Percentiles rank a stretch among this genome's conserved stretches.
Conservation (phyloP, 495 filamentous ascomycete genomes). For the Thermochaetoides thermophila region DNA sequence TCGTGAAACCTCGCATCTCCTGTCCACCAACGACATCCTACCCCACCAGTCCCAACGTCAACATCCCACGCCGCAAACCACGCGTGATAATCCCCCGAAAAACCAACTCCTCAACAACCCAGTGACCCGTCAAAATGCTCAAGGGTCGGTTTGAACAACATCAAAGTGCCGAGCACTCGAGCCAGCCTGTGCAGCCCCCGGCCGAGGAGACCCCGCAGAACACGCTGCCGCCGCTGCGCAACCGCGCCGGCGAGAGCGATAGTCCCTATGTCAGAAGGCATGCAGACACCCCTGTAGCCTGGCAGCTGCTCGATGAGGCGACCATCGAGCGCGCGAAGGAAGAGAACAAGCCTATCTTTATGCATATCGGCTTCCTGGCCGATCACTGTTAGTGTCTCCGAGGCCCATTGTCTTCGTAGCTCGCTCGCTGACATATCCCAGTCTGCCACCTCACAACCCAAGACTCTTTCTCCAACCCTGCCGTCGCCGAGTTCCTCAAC, state of each 20-base stretch:
- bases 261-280: constrained; percentile 78
- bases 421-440: constrained; percentile 18
- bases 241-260: constrained; percentile 56
- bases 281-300: constrained; percentile 74
- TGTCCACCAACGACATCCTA: too few species aligned
- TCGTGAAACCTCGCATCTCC: too few species aligned
- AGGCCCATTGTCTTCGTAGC: too few species aligned
- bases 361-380: constrained; percentile 90
- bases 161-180: too few species aligned
- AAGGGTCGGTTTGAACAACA: too few species aligned
- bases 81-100: too few species aligned
- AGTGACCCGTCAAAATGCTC: too few species aligned
- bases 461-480: constrained; percentile 75
- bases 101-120: too few species aligned
- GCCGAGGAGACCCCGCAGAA: too few species aligned
- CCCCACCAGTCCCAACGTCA: too few species aligned
- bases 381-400: constrained; percentile 79
- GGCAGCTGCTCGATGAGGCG: constrained; percentile 78
- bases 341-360: constrained; percentile 74
- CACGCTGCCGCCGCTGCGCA: constrained; percentile 36
- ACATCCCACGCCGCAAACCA: too few species aligned
- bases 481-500: constrained; percentile 74
- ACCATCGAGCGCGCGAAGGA: constrained; percentile 60
- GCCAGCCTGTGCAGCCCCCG: too few species aligned
- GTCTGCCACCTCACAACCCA: constrained; percentile 90